Conservation (phyloP, 345 rosid genomes). For the Populus davidiana region DNA sequence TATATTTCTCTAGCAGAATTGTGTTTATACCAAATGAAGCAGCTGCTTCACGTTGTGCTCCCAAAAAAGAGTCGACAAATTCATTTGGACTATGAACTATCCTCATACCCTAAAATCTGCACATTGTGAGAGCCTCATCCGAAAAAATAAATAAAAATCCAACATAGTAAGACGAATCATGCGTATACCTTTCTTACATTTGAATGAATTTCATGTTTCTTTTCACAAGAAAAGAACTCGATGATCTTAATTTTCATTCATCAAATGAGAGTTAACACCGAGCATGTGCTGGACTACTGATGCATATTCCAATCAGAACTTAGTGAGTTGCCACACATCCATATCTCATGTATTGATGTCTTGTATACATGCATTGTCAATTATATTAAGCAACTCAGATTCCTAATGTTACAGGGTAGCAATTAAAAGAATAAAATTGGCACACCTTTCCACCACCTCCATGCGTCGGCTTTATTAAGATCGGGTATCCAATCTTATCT, state of each 20-base stretch:
- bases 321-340: neutral
- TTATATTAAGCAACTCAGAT: neutral
- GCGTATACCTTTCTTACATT: too few relatives aligned
- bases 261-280: neutral
- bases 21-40: conserved; percentile 87
- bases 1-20: conserved; percentile 90
- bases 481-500: conserved; percentile 78
- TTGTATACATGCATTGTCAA: neutral
- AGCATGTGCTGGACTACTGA: neutral
- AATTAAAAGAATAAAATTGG: neutral
- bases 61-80: conserved; percentile 78
- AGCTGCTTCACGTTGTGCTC: conserved; percentile 94
- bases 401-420: neutral
- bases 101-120: conserved; percentile 80
- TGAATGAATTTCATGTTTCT: too few relatives aligned
- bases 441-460: conserved; percentile 94
- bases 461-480: conserved; percentile 91
- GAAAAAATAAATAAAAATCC: conserved; percentile 18
- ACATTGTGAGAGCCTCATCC: conserved; percentile 23
- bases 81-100: conserved; percentile 62
- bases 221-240: too few relatives aligned
- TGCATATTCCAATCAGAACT: neutral
- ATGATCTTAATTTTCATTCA: neutral
- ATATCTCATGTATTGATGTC: neutral
- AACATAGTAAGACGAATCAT: neutral